A percentile compares a stretch with the other conserved stretches of the same genome.
These are phyloP conservation scores for Lentinula sp. DNA, from an alignment of 768 basidiomycete genomes.

Conservation along the genomic window DNA sequence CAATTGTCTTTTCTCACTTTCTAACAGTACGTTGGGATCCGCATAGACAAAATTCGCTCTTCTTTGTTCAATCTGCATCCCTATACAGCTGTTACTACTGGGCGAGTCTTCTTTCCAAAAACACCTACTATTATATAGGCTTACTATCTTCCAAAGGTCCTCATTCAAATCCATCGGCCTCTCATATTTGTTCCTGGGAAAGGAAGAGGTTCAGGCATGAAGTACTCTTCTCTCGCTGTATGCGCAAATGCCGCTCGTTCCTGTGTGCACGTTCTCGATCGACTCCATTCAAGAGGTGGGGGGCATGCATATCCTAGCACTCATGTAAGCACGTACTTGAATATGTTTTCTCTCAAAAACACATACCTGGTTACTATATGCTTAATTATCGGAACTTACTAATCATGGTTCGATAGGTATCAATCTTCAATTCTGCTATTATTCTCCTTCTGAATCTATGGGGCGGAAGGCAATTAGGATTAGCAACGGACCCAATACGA, in stretches of 20 bases:
- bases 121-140: no score
- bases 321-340: neutral
- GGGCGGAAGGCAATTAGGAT: constrained; percentile 35
- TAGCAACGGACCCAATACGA: constrained; percentile 29
- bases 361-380: no score
- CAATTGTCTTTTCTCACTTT: no score
- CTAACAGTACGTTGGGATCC: constrained; percentile 39
- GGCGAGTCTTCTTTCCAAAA: constrained; percentile 33
- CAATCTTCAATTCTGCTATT: constrained; percentile 32
- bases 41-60: constrained; percentile 24
- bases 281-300: constrained; percentile 20
- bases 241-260: constrained; percentile 32
- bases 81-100: constrained; percentile 43
- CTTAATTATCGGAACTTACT: no score
- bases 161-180: constrained; percentile 41
- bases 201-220: constrained; percentile 36
- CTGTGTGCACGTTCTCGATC: constrained; percentile 49
- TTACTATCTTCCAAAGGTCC: neutral
- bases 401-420: no score
- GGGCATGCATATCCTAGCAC: constrained; percentile 3
- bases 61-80: constrained; percentile 41
- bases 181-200: constrained; percentile 40
- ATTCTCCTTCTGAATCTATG: constrained; percentile 43
- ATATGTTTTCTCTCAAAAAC: no score
- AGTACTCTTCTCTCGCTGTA: constrained; percentile 51